Conservation (phyloP, 139 green algal genomes). For the Trebouxia sp. region DNA sequence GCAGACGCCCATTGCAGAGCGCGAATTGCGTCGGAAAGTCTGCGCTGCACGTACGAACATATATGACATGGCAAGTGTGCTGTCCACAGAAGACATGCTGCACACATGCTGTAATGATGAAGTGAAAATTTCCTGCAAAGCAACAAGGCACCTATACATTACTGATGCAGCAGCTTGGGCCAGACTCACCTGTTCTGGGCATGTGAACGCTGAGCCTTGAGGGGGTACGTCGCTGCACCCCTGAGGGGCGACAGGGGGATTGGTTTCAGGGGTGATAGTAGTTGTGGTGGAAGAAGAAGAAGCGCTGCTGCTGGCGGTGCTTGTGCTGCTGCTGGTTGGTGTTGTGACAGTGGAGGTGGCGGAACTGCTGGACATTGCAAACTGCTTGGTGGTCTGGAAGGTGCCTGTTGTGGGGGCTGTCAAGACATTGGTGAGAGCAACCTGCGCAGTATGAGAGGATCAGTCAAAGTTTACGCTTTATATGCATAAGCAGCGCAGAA, state of each 20-base stretch:
- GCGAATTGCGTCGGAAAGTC: too few species aligned
- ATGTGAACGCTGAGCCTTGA: neutral
- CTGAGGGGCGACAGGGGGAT: neutral
- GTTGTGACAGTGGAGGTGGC: neutral
- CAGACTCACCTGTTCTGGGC: neutral
- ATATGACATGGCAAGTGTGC: too few species aligned
- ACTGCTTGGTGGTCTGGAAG: neutral
- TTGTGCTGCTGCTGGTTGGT: constrained; percentile 6
- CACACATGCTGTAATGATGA: neutral
- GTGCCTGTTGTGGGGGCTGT: neutral
- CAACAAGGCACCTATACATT: neutral
- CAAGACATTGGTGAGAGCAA: neutral
- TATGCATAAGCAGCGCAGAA: too few species aligned
- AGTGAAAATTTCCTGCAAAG: neutral
- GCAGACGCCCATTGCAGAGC: too few species aligned
- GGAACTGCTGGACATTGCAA: neutral
- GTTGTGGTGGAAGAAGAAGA: neutral
- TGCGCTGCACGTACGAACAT: too few species aligned
- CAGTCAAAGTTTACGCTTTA: neutral
- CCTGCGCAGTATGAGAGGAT: neutral
- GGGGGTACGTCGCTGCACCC: neutral
- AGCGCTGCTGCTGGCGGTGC: neutral
- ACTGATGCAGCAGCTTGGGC: neutral
- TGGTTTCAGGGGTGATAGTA: neutral
- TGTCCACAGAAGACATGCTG: too few species aligned